phyloP scores from a whole-genome alignment of 345 rosid species.

The Cardamine chenopodiifolia region DNA sequence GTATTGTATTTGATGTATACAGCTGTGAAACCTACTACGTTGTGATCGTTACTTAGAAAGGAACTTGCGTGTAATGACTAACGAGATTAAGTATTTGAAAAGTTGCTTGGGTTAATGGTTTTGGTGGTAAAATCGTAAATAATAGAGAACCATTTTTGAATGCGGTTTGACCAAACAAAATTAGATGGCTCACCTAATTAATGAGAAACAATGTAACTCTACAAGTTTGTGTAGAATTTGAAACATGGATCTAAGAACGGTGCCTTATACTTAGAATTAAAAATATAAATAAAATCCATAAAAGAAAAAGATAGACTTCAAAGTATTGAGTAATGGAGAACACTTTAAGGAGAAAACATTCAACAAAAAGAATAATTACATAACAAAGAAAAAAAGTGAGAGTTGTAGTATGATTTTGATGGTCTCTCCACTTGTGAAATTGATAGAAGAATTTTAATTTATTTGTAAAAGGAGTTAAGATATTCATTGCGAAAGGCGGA shows the following conservation, averaged over 20 bases:
- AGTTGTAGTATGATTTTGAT: conserved; percentile 27
- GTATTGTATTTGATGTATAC: conserved; percentile 19
- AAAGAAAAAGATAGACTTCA: neutral
- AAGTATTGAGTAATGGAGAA: conserved; percentile 21
- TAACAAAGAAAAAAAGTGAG: neutral
- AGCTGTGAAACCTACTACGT: conserved; percentile 1
- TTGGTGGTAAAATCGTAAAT: neutral
- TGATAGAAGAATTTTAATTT: conserved; percentile 24
- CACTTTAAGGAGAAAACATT: neutral
- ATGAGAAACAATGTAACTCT: neutral
- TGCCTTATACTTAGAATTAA: neutral
- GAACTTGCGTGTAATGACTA: neutral
- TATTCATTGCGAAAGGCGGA: conserved; percentile 26
- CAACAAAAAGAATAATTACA: conserved; percentile 24
- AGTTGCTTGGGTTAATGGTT: conserved; percentile 3
- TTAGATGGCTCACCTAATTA: neutral
- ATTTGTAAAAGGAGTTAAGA: neutral
- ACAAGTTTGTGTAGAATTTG: neutral
- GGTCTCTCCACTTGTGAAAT: conserved; percentile 34
- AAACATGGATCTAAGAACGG: neutral
- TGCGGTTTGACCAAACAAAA: neutral
- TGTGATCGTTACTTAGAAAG: neutral
- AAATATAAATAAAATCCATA: neutral
- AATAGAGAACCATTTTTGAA: neutral
- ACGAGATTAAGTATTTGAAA: too few species aligned